These are phyloP conservation scores for Asclepias syriaca DNA, from an alignment of 257 asterid genomes.

Conservation along the genomic window DNA sequence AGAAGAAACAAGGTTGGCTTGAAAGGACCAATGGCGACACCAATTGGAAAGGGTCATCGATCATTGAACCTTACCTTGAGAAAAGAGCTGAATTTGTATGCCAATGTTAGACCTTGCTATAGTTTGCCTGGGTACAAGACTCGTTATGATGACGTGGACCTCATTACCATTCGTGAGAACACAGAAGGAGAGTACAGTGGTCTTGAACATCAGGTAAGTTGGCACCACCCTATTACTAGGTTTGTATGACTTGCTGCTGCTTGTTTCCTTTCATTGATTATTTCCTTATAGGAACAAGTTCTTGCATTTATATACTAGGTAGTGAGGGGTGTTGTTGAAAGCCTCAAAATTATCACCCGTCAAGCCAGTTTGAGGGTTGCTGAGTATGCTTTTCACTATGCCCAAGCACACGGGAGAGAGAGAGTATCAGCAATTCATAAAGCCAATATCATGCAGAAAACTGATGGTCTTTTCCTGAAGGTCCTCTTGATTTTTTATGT, in stretches of 20 bases:
- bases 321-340: slow-evolving; percentile 97
- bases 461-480: slow-evolving; percentile 98
- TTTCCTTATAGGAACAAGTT: slow-evolving; percentile 9
- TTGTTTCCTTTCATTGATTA: too few relatives aligned
- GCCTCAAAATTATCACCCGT: slow-evolving; percentile 93
- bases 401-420: slow-evolving; percentile 82
- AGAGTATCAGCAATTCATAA: slow-evolving; percentile 97
- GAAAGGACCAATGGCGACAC: slow-evolving; percentile 99
- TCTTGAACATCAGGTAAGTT: slow-evolving; percentile 46
- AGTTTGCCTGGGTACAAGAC: slow-evolving; percentile 96
- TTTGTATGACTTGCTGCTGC: background rate
- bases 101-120: slow-evolving; percentile 96
- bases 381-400: slow-evolving; percentile 92
- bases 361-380: slow-evolving; percentile 95
- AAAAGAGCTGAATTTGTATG: slow-evolving; percentile 87
- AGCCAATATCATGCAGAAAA: slow-evolving; percentile 98
- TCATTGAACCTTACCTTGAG: slow-evolving; percentile 93
- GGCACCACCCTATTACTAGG: background rate
- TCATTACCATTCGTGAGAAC: slow-evolving; percentile 64
- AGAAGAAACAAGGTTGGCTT: slow-evolving; percentile 78
- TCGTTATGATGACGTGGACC: slow-evolving; percentile 81
- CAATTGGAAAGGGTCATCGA: slow-evolving; percentile 95
- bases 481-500: slow-evolving; percentile 23
- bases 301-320: slow-evolving; percentile 44
- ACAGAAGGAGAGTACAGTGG: slow-evolving; percentile 60